These are phyloP conservation scores for Hansenula sp. DNA, from an alignment of 1,139 yeast species.

Conservation along the genomic window DNA sequence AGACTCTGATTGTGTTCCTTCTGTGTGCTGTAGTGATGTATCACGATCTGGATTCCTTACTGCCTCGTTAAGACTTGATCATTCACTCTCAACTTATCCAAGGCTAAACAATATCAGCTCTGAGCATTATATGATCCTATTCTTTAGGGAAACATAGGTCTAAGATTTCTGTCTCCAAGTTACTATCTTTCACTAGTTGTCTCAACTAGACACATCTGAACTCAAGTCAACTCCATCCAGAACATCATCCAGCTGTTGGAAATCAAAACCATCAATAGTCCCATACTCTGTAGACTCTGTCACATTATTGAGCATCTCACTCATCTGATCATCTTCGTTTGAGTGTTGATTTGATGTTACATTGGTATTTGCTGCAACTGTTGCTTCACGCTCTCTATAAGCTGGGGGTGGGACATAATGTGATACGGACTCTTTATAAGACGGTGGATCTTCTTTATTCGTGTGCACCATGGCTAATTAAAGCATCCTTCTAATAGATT, in stretches of 20 bases:
- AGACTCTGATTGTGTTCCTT: too few relatives aligned
- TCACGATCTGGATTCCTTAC: too few relatives aligned
- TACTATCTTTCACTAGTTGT: too few relatives aligned
- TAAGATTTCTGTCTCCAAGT: too few relatives aligned
- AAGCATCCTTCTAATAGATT: too few relatives aligned
- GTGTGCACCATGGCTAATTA: too few relatives aligned
- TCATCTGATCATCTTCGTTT: slow-evolving; percentile 4
- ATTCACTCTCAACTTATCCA: too few relatives aligned
- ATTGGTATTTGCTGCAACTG: background rate
- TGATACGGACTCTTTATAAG: background rate
- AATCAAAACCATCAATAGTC: slow-evolving; percentile 12
- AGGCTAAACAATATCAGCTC: too few relatives aligned
- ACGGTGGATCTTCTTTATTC: background rate
- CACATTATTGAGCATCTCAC: slow-evolving; percentile 7
- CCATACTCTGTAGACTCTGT: slow-evolving; percentile 12
- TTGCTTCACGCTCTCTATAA: background rate
- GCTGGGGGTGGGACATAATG: background rate
- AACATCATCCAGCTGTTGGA: slow-evolving; percentile 7
- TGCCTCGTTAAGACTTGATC: too few relatives aligned
- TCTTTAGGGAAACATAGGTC: too few relatives aligned
- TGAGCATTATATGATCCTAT: too few relatives aligned
- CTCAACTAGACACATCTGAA: background rate
- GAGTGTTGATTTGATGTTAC: background rate
- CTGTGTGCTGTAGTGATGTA: too few relatives aligned
- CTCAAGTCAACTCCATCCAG: slow-evolving; percentile 9